A percentile compares a stretch with the other conserved stretches of the same genome.
These are phyloP conservation scores for Penicillium cosmopolitanum DNA, from an alignment of 495 filamentous ascomycete species.

Conservation along the genomic window DNA sequence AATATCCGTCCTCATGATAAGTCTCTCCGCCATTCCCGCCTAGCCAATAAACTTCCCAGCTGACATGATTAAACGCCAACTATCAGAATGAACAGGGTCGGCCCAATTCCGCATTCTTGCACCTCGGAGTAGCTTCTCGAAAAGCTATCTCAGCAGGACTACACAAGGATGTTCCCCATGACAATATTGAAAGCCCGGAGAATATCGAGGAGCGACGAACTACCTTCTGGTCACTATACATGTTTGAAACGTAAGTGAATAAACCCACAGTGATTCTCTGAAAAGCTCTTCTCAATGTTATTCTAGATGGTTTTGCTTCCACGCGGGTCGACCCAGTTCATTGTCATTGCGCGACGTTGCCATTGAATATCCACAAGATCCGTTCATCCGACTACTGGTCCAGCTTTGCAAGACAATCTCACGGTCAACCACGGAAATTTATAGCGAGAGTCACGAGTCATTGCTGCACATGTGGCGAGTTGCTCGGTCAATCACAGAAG, in stretches of 20 bases:
- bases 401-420: constrained; percentile 39
- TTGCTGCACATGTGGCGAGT: constrained; percentile 49
- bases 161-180: constrained; percentile 43
- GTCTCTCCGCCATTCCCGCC: constrained; percentile 15
- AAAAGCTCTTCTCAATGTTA: background rate
- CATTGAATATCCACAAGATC: constrained; percentile 39
- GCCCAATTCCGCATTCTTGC: constrained; percentile 47
- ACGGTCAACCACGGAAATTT: constrained; percentile 43
- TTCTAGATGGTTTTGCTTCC: constrained; percentile 47
- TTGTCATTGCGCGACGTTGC: constrained; percentile 39
- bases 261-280: too few species aligned
- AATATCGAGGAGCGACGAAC: constrained; percentile 39
- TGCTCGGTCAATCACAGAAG: constrained; percentile 41
- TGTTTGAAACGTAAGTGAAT: constrained; percentile 43
- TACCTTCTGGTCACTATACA: constrained; percentile 48
- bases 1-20: constrained; percentile 49
- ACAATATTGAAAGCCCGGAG: constrained; percentile 29
- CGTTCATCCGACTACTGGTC: constrained; percentile 36
- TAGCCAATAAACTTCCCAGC: constrained; percentile 4
- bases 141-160: constrained; percentile 48
- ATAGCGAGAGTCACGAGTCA: constrained; percentile 45
- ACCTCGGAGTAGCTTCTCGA: constrained; percentile 40
- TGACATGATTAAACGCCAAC: constrained; percentile 33
- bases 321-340: constrained; percentile 43
- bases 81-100: constrained; percentile 48